phyloP scores from a whole-genome alignment of 768 basidiomycete genomes.

The Dictyophora rubrovolvata region DNA sequence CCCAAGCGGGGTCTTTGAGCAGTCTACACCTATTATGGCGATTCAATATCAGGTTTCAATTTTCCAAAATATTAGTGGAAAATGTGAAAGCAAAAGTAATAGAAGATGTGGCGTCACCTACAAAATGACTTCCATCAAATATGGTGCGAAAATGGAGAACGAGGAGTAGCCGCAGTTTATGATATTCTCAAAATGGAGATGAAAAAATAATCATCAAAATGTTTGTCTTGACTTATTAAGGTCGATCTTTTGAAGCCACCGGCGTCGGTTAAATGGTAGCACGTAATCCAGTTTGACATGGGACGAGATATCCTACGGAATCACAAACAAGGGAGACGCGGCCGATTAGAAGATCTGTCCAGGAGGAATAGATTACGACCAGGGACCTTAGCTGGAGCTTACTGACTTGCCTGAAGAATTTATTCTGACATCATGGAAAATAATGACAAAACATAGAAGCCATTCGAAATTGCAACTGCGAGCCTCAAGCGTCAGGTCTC shows the following conservation, averaged over 20 bases:
- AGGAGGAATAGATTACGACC: neutral
- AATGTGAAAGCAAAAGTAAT: neutral
- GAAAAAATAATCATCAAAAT: neutral
- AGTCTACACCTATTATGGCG: neutral
- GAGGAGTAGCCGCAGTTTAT: neutral
- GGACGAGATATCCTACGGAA: neutral
- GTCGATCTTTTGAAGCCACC: neutral
- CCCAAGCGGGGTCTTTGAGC: neutral
- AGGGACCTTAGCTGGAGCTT: neutral
- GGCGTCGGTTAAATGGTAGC: neutral
- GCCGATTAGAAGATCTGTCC: neutral
- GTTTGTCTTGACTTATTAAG: neutral
- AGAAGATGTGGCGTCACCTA: neutral
- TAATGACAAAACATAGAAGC: neutral
- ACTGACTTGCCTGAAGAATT: neutral
- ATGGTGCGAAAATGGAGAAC: neutral
- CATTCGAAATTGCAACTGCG: neutral
- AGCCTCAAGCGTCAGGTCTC: neutral
- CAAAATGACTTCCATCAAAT: neutral
- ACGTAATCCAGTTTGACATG: neutral
- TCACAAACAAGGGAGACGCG: neutral
- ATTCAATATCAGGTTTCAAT: neutral
- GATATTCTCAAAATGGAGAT: neutral
- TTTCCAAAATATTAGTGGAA: neutral
- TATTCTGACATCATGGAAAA: neutral